Conservation (phyloP, 1,284 basidiomycete species). For the Cryptococcus sp. region DNA sequence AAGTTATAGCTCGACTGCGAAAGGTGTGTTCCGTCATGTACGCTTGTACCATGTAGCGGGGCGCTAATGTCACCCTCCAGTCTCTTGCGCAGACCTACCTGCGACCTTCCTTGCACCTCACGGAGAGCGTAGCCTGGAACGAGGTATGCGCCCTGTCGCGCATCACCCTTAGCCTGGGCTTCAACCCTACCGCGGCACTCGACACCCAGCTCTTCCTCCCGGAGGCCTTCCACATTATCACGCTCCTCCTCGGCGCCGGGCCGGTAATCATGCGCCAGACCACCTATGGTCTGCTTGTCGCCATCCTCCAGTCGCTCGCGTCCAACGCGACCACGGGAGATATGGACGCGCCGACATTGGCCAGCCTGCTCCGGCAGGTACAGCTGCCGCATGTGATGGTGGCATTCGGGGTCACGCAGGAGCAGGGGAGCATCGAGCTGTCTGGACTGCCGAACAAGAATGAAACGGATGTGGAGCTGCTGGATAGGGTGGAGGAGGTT, state of each 20-base stretch:
- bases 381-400: constrained; percentile 59
- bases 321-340: constrained; percentile 28
- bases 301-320: constrained; percentile 68
- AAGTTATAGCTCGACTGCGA: constrained; percentile 70
- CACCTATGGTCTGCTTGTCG: constrained; percentile 74
- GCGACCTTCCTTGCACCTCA: constrained; percentile 60
- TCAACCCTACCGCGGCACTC: constrained; percentile 61
- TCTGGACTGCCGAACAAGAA: constrained; percentile 32
- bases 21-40: constrained; percentile 56
- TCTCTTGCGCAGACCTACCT: constrained; percentile 69
- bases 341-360: constrained; percentile 36
- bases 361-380: constrained; percentile 60
- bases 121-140: constrained; percentile 72
- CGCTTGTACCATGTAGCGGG: neutral
- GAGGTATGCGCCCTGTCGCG: constrained; percentile 77
- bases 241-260: constrained; percentile 69
- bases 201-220: constrained; percentile 76
- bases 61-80: constrained; percentile 45
- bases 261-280: constrained; percentile 70
- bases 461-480: constrained; percentile 59
- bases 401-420: constrained; percentile 64
- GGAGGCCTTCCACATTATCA: constrained; percentile 73
- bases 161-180: constrained; percentile 66
- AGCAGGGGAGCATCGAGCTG: constrained; percentile 25
- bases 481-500: constrained; percentile 67